These are phyloP conservation scores for Russula compacta DNA, from an alignment of 768 basidiomycete species.

Conservation along the genomic window DNA sequence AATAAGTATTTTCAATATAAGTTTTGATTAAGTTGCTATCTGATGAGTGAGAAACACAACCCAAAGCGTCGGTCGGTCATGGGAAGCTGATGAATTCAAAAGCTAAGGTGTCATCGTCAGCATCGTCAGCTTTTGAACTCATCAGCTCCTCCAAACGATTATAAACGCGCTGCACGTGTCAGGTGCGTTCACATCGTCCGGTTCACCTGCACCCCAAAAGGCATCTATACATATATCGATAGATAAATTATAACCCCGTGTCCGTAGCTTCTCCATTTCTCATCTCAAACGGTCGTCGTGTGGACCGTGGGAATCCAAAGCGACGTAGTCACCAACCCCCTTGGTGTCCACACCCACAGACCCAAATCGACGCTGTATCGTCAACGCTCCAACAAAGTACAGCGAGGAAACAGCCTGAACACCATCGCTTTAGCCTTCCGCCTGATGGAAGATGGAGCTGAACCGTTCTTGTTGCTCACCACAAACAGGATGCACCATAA, in stretches of 20 bases:
- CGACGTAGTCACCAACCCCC: background rate
- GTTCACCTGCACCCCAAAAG: too few species aligned
- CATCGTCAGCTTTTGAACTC: too few species aligned
- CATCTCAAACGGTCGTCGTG: background rate
- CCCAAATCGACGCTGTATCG: background rate
- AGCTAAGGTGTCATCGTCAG: too few species aligned
- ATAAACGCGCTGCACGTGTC: too few species aligned
- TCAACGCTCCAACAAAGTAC: constrained; percentile 1
- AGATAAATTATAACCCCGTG: background rate
- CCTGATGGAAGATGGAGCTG: background rate
- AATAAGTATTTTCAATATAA: too few species aligned
- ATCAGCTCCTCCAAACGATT: too few species aligned
- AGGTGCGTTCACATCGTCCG: too few species aligned
- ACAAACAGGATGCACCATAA: background rate
- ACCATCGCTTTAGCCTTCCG: background rate
- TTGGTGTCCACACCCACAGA: background rate
- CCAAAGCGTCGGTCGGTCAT: too few species aligned
- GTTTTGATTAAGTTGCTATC: too few species aligned
- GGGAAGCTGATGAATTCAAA: too few species aligned
- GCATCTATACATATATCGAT: background rate
- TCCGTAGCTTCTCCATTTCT: background rate
- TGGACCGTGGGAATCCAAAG: background rate
- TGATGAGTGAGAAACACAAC: too few species aligned
- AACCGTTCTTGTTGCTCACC: background rate
- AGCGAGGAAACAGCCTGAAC: background rate